Base-by-base conservation (phyloP, 192 early-diverging fungal genomes). In the Backusella westeae region DNA sequence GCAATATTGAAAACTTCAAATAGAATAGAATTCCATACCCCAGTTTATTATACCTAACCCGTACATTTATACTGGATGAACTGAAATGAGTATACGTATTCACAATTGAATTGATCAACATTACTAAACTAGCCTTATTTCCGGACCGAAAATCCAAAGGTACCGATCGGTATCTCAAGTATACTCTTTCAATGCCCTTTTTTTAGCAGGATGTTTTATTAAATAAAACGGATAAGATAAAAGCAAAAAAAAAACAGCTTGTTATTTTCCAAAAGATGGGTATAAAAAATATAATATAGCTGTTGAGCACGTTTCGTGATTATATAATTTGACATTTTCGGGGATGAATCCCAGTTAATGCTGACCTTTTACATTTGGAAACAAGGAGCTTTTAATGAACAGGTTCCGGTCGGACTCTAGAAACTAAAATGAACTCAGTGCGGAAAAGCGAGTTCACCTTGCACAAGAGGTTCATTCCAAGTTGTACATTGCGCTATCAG, bases 401-500 rank as follows among this genome's bases (percentile, higher is more conserved):
- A 63, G 26, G 12, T 63, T 26, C 56, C 21, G 56, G 23, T 63
- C 23, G 56, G 56, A 63, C 56, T 63, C 23, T 26, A 12, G 23
- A 29, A 29, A 12, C 10, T 12, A 63, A 53, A 23, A 63, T 14
- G 23, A 63, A 63, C 56, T 63, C 56, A 63, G 23, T 63, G 23
- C 56, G 26, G 56, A 63, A 63, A 63, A 63, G 23, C 9, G 56
- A 63, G 56, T 14, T 63, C 12, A 63, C 23, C 56, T 63, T 63
- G 9, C 26, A 63, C 56, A 63, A 63, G 12, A 63, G 26, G 23
- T 56, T 23, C 26, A 29, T 26, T 63, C 26, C 53, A 63, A 63
- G 56, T 63, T 63, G 56, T 14, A 63, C 56, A 63, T 26, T 63
- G 56, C 23, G 23, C 56, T 63, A 63, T 63, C 56, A 63, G 56